Evolutionary conservation across 768 basidiomycete species (phyloP).

Genomic region (Podaxis sp.): DNA sequence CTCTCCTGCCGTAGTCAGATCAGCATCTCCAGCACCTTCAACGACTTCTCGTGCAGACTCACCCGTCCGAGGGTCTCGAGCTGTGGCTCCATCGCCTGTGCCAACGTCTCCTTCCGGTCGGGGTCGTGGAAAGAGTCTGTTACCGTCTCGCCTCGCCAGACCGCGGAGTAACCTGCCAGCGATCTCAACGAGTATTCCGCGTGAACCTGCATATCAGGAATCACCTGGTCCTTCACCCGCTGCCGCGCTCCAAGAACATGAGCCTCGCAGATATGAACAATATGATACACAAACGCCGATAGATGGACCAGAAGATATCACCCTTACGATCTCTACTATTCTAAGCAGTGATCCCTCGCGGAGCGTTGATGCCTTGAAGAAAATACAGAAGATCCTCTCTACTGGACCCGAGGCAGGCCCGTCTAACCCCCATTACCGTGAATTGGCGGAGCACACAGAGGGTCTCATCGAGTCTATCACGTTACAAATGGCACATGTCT

Average conservation of each 20-base stretch:
- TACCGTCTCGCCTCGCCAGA: slow-evolving; percentile 74
- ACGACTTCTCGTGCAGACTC: slow-evolving; percentile 39
- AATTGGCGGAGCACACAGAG: slow-evolving; percentile 77
- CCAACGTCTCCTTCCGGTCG: slow-evolving; percentile 46
- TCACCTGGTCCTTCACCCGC: slow-evolving; percentile 17
- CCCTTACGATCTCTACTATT: slow-evolving; percentile 84
- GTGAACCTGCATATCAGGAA: slow-evolving; percentile 26
- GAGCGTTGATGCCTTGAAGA: slow-evolving; percentile 93
- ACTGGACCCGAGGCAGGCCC: slow-evolving; percentile 73
- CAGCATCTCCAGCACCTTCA: slow-evolving; percentile 43
- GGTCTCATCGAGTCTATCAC: slow-evolving; percentile 89
- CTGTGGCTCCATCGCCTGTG: slow-evolving; percentile 25
- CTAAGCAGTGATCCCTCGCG: slow-evolving; percentile 82
- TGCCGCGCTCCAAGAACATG: neutral
- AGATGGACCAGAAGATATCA: slow-evolving; percentile 58
- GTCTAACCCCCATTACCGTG: slow-evolving; percentile 68
- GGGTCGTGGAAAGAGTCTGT: slow-evolving; percentile 60
- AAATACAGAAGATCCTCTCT: slow-evolving; percentile 83
- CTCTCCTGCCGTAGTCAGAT: slow-evolving; percentile 45
- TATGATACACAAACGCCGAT: slow-evolving; percentile 32
- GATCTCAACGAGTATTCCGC: slow-evolving; percentile 11
- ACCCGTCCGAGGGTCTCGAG: slow-evolving; percentile 34
- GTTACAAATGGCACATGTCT: slow-evolving; percentile 88
- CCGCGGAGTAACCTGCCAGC: slow-evolving; percentile 53
- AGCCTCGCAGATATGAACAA: slow-evolving; percentile 7